Conservation (phyloP, 2,329 filamentous ascomycete species). For the Apiospora malaysiana region DNA sequence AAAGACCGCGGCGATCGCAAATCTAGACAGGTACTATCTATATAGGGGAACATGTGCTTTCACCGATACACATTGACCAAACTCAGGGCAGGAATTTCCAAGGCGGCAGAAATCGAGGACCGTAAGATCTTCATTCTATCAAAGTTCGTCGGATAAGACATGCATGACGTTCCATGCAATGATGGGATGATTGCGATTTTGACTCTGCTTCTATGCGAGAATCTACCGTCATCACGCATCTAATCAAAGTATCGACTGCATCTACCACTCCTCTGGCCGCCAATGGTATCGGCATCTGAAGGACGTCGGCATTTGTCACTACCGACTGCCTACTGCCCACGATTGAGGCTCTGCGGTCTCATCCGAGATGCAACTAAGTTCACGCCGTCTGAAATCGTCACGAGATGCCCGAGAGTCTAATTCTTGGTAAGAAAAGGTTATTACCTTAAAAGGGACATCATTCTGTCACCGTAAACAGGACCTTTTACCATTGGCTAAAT, state of each 20-base stretch:
- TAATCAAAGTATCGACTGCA: neutral
- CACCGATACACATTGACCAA: neutral
- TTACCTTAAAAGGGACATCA: neutral
- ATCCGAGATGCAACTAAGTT: neutral
- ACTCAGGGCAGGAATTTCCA: neutral
- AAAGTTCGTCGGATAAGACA: neutral
- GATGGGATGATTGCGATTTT: conserved; percentile 13
- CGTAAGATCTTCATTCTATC: neutral
- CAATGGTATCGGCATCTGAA: neutral
- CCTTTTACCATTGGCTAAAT: no score
- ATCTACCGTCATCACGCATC: neutral
- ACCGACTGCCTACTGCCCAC: neutral
- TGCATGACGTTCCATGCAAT: neutral
- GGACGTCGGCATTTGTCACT: neutral
- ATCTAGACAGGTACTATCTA: neutral
- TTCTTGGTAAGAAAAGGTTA: neutral
- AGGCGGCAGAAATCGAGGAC: neutral
- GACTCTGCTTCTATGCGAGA: neutral
- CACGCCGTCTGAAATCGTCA: neutral
- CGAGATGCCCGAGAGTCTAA: neutral
- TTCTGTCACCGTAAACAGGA: neutral
- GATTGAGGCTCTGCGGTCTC: neutral
- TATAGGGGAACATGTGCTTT: neutral
- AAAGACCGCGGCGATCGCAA: neutral
- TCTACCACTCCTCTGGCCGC: neutral